Evolutionary conservation across 2,329 filamentous ascomycete genomes (phyloP).

Genomic region (Paradendryphiella salina): DNA sequence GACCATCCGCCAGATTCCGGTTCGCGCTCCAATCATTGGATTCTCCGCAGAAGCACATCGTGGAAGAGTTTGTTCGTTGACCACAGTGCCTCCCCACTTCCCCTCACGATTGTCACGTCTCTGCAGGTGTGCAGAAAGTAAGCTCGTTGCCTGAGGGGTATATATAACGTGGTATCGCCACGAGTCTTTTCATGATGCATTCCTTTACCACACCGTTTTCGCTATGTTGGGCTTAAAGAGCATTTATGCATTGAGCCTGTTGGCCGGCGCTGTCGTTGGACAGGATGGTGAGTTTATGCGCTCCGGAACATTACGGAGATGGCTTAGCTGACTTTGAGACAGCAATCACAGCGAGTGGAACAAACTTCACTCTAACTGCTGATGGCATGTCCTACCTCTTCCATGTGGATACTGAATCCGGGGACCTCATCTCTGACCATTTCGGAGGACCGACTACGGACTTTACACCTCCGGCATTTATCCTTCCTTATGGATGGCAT

Average conservation of each 20-base stretch:
- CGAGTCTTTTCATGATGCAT: background rate
- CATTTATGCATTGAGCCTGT: conserved; percentile 16
- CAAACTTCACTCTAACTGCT: conserved; percentile 61
- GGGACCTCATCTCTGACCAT: conserved; percentile 64
- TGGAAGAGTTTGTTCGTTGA: conserved; percentile 5
- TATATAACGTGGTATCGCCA: conserved; percentile 13
- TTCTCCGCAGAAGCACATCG: conserved; percentile 12
- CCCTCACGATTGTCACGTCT: conserved; percentile 15
- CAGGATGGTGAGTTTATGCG: conserved; percentile 21
- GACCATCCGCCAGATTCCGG: background rate
- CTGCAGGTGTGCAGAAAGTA: background rate
- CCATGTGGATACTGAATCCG: conserved; percentile 60
- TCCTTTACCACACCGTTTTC: background rate
- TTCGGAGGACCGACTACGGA: conserved; percentile 62
- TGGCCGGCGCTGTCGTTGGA: conserved; percentile 18
- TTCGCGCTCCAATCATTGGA: conserved; percentile 9
- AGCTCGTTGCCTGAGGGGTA: conserved; percentile 12
- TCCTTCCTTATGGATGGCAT: conserved; percentile 58
- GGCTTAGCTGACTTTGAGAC: conserved; percentile 8
- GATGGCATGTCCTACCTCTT: conserved; percentile 64
- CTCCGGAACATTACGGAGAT: background rate
- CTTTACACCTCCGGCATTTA: conserved; percentile 51
- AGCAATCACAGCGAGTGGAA: conserved; percentile 60
- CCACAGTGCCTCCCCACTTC: conserved; percentile 23
- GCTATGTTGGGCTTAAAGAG: conserved; percentile 12